These are phyloP conservation scores for Aspergillus felis DNA, from an alignment of 2,329 filamentous ascomycete species.

Conservation along the genomic window DNA sequence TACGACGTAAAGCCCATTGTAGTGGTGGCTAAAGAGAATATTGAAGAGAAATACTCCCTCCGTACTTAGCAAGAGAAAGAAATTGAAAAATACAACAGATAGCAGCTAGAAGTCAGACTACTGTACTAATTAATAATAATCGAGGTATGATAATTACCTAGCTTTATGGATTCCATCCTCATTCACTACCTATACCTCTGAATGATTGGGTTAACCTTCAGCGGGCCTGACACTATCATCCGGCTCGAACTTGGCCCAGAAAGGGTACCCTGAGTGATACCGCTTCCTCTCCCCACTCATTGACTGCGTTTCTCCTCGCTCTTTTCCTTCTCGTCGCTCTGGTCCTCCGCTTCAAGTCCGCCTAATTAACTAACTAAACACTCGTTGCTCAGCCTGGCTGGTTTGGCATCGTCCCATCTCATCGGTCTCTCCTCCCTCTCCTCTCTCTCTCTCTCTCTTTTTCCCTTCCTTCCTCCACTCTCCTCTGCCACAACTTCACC, in stretches of 20 bases:
- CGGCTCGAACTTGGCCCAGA: slow-evolving; percentile 8
- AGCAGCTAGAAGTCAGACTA: neutral
- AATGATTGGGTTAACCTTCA: slow-evolving; percentile 2
- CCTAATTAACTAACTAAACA: slow-evolving; percentile 10
- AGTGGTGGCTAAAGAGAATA: neutral
- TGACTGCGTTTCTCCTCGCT: slow-evolving; percentile 9
- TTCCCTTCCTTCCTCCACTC: slow-evolving; percentile 3
- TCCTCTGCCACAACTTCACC: slow-evolving; percentile 5
- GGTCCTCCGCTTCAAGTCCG: slow-evolving; percentile 18
- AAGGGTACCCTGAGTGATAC: slow-evolving; percentile 20
- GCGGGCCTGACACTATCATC: slow-evolving; percentile 10
- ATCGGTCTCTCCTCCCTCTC: slow-evolving; percentile 12
- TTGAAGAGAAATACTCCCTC: neutral
- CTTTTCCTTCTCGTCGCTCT: slow-evolving; percentile 1
- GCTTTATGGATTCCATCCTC: neutral
- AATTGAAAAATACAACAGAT: neutral
- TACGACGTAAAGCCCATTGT: neutral
- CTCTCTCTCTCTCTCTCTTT: slow-evolving; percentile 7
- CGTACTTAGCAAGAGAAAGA: neutral
- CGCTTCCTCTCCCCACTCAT: slow-evolving; percentile 13
- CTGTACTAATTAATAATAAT: neutral
- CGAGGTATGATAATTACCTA: slow-evolving; percentile 5
- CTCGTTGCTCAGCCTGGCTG: slow-evolving; percentile 12
- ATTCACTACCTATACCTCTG: neutral
- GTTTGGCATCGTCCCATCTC: slow-evolving; percentile 26